Evolutionary conservation across 768 basidiomycete species (phyloP), one percentile per base, ranked within the genome.

Genomic region (Lactifluus hygrophoroides): DNA sequence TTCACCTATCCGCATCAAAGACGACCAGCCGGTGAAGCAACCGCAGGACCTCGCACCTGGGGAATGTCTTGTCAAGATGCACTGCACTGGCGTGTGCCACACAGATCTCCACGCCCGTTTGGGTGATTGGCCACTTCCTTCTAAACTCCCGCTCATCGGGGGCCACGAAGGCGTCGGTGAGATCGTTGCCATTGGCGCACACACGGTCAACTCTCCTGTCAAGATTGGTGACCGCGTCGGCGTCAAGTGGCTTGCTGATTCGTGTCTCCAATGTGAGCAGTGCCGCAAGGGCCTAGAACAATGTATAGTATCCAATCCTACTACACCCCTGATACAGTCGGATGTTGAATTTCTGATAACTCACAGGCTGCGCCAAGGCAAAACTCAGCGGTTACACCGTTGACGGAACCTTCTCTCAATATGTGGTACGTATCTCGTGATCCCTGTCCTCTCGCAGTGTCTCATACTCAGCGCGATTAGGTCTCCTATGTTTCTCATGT

Each of bases 11-110:
- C 63, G 70, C 40, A 52, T 78, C 50, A 66, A 60, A 60, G 58
- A 59, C 42, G 77, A 85, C 66, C 67, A 77, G 56, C 85, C 81
- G n/a, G 84, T 88, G 63, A 78, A 71, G 53, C 72, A 75, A 46
- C 77, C 77, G 9, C 71, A 74, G 17, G 74, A 84, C 3, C 85
- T 88, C 67, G 72, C 70, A 0, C 84, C 84, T 0, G 84, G 84
- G 46, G 83, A 89, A 71, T 87, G 85, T 67, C 82, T 91, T 63
- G 75, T 92, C 69, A 85, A 87, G 71, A 75, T 92, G 67, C 76
- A 78, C 35, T 85, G 81, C 72, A 84, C 86, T 6, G 90, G 90
- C 56, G 88, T 91, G n/a, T 92, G 90, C 72, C 89, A 91, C 67
- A 88, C 86, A 3, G 90, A 92, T 66, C 77, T 90, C 14, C 90